Evolutionary conservation across 306 rosid genomes (phyloP).

Genomic region (Clitoria ternatea): DNA sequence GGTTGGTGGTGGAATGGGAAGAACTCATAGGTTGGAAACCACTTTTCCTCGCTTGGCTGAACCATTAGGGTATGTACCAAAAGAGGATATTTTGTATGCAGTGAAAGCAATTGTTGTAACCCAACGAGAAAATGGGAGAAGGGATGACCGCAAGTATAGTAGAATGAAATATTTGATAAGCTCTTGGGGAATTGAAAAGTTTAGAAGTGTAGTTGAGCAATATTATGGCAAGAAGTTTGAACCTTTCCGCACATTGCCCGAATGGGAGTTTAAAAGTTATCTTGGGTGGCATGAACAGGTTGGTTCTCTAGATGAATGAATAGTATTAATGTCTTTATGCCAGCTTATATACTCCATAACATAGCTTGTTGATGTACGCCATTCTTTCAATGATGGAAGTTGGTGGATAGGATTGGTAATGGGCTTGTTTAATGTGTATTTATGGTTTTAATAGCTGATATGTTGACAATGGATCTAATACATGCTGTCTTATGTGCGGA

Average conservation of each 20-base stretch:
- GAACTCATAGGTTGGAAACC: slow-evolving; percentile 82
- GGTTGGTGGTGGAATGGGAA: slow-evolving; percentile 99
- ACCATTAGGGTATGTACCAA: slow-evolving; percentile 88
- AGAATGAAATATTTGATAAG: slow-evolving; percentile 89
- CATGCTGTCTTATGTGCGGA: not conserved
- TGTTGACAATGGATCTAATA: not conserved
- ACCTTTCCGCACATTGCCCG: slow-evolving; percentile 71
- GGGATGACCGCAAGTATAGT: slow-evolving; percentile 96
- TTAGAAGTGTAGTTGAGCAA: slow-evolving; percentile 69
- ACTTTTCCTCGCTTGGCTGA: slow-evolving; percentile 91
- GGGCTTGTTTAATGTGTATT: slow-evolving; percentile 7
- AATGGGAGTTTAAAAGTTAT: slow-evolving; percentile 92
- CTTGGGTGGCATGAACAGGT: slow-evolving; percentile 99
- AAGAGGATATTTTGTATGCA: slow-evolving; percentile 91
- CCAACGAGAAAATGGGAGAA: slow-evolving; percentile 93
- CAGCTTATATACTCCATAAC: not conserved
- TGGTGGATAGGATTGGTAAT: slow-evolving; percentile 5
- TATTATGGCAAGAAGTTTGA: slow-evolving; percentile 90
- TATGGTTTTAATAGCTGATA: slow-evolving; percentile 18
- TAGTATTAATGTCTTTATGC: slow-evolving; percentile 18
- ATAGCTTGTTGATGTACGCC: slow-evolving; percentile 6
- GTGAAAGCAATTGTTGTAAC: slow-evolving; percentile 94
- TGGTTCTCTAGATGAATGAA: slow-evolving; percentile 29
- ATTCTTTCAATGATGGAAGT: not conserved
- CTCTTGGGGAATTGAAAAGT: slow-evolving; percentile 98